These are phyloP conservation scores for Globisporangium middletonii DNA, from an alignment of 352 stramenopile genomes.

Conservation along the genomic window DNA sequence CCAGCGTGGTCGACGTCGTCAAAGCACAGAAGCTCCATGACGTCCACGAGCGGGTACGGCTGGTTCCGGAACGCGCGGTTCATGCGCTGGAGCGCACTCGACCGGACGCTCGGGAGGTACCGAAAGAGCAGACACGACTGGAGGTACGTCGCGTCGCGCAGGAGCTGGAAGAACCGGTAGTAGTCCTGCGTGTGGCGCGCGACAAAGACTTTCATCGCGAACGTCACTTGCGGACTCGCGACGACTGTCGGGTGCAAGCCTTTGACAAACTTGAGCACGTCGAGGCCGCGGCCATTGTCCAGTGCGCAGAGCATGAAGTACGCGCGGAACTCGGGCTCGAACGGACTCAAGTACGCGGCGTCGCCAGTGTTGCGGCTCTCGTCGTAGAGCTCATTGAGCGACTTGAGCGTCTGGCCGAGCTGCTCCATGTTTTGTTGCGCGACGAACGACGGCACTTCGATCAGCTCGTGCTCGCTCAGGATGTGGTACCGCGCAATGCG, in stretches of 20 bases:
- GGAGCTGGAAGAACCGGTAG: constrained; percentile 73
- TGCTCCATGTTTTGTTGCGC: constrained; percentile 89
- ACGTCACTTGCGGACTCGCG: constrained; percentile 72
- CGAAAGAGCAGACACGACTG: constrained; percentile 80
- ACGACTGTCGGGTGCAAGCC: constrained; percentile 48
- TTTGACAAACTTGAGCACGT: constrained; percentile 87
- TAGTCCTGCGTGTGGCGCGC: constrained; percentile 83
- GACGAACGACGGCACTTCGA: constrained; percentile 75
- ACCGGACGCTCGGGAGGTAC: constrained; percentile 76
- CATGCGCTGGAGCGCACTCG: constrained; percentile 67
- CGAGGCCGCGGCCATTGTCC: constrained; percentile 75
- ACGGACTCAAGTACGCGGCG: constrained; percentile 59
- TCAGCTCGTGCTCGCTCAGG: constrained; percentile 93
- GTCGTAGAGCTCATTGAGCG: constrained; percentile 84
- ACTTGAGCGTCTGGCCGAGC: constrained; percentile 84
- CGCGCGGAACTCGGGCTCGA: constrained; percentile 76
- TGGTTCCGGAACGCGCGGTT: constrained; percentile 72
- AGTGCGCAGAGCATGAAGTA: constrained; percentile 86
- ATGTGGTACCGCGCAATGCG: constrained; percentile 94
- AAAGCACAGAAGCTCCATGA: constrained; percentile 74
- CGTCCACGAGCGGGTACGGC: constrained; percentile 50
- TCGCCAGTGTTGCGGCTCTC: constrained; percentile 67
- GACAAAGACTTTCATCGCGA: constrained; percentile 84
- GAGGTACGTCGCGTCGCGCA: constrained; percentile 71
- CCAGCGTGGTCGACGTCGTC: constrained; percentile 72